Base-by-base conservation (phyloP, 2,329 filamentous ascomycete species). In the Nothophaeocryptopus gaeumannii region DNA sequence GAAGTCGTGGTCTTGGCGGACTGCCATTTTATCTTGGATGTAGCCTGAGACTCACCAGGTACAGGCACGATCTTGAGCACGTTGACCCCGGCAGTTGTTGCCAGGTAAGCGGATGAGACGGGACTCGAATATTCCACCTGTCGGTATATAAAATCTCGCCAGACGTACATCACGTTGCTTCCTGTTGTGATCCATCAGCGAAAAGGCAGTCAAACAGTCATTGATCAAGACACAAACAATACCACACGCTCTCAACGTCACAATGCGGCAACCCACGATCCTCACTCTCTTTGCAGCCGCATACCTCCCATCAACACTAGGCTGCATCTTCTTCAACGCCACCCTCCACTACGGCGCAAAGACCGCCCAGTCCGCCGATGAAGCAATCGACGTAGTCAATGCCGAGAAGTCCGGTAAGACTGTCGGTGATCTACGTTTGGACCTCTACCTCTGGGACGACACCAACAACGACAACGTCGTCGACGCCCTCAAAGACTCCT, bases 301-400 rank as follows among this genome's bases (percentile, higher is more conserved):
- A 7, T 47, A 36, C n/a, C 33, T 52, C 9, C 53, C 49, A 9
- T 50, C 49, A 14, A 38, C 46, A 1, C 29, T 44, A 1, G 53
- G 41, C 38, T 55, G 53, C 49, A 37, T 55, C 45, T 41, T 42
- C 33, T 55, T 55, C 53, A 55, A 55, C 37, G 53, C 49, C 31
- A 52, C 49, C 33, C 53, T 55, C 30, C 49, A 52, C 45, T 11
- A 43, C 13, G 53, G 53, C 14, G 30, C 53, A 15, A 37, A 45
- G 9, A 14, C 20, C 1, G 53, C 53, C 41, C 34, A 12, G 8
- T 43, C 36, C 10, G 53, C 53, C 9, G 13, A 52, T 7, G 45
- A 50, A 8, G 53, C 44, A 33, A 37, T 52, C 30, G 3, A 43
- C 5, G 14, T 52, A 26, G 32, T 31, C 12, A 32, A 55, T 16